Percentiles rank a stretch among this genome's conserved stretches.
Evolutionary conservation across 352 stramenopile species (phyloP).

Genomic region (Phytophthora hybrid): DNA sequence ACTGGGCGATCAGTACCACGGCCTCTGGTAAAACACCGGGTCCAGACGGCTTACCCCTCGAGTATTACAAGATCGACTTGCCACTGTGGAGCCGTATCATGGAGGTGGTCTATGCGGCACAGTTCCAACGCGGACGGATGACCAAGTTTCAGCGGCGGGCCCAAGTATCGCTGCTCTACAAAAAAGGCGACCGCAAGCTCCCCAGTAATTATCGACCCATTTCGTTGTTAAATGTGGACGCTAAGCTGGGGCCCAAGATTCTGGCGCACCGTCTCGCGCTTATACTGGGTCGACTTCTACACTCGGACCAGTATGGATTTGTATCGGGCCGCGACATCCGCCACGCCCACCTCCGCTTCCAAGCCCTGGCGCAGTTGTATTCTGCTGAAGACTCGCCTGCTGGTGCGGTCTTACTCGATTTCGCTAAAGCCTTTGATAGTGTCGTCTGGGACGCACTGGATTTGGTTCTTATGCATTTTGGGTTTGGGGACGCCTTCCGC

Average conservation of each 20-base stretch:
- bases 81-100: neutral
- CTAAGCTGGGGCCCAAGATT: constrained; percentile 17
- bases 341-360: constrained; percentile 9
- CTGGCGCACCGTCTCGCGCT: neutral
- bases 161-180: constrained; percentile 13
- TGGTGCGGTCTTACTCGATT: constrained; percentile 14
- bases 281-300: constrained; percentile 7
- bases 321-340: constrained; percentile 12
- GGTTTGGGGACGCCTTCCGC: constrained; percentile 25
- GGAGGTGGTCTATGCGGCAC: neutral
- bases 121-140: neutral
- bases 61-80: constrained; percentile 1
- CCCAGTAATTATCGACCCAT: constrained; percentile 21
- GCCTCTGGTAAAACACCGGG: neutral
- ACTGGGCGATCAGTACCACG: constrained; percentile 4
- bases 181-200: constrained; percentile 1
- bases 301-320: constrained; percentile 24
- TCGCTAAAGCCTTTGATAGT: constrained; percentile 22
- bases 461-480: constrained; percentile 21
- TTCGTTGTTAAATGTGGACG: constrained; percentile 14
- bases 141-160: constrained; percentile 10
- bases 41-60: neutral
- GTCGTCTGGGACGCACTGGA: constrained; percentile 11
- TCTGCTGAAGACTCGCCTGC: neutral
- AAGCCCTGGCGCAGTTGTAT: constrained; percentile 12